A percentile compares a stretch with the other conserved stretches of the same genome.
These are phyloP conservation scores for Pisolithus microcarpus DNA, from an alignment of 768 basidiomycete species.

Conservation along the genomic window DNA sequence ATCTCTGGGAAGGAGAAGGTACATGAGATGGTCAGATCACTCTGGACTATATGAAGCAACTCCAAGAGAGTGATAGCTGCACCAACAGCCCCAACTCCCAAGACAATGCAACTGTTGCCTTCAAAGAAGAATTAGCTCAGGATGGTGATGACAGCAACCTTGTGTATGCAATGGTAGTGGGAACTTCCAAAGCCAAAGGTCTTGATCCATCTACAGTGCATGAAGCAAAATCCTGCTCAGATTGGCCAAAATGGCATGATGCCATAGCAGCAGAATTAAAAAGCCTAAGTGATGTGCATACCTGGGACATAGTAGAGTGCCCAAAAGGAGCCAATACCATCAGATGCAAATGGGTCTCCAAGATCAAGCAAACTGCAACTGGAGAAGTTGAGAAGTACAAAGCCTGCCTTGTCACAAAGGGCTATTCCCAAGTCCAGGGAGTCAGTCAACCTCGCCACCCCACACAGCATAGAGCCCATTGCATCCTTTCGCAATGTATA, in stretches of 20 bases:
- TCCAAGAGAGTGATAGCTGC: too few relatives aligned
- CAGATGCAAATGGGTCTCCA: too few relatives aligned
- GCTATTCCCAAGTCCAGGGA: too few relatives aligned
- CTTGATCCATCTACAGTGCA: neutral
- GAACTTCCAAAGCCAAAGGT: neutral
- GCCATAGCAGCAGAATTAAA: conserved; percentile 6
- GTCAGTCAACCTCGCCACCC: too few relatives aligned
- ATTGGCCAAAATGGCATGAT: conserved; percentile 1
- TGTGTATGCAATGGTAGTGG: neutral
- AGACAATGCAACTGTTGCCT: neutral
- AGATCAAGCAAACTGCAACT: conserved; percentile 31
- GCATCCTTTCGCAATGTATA: too few relatives aligned
- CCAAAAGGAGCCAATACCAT: neutral
- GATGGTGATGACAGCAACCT: neutral
- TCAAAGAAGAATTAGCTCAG: neutral
- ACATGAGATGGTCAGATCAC: neutral
- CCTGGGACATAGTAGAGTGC: conserved; percentile 6
- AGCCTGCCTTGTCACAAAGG: too few relatives aligned
- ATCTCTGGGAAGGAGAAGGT: neutral
- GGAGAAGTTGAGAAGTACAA: conserved; percentile 25
- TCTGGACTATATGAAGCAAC: neutral
- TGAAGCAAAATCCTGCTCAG: neutral
- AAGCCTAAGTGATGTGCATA: neutral
- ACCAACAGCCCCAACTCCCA: too few relatives aligned
- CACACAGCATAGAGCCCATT: too few relatives aligned